A percentile compares a stretch with the other conserved stretches of the same genome.
These are phyloP conservation scores for Tagetes patula DNA, from an alignment of 129 eudicot species.

Conservation along the genomic window DNA sequence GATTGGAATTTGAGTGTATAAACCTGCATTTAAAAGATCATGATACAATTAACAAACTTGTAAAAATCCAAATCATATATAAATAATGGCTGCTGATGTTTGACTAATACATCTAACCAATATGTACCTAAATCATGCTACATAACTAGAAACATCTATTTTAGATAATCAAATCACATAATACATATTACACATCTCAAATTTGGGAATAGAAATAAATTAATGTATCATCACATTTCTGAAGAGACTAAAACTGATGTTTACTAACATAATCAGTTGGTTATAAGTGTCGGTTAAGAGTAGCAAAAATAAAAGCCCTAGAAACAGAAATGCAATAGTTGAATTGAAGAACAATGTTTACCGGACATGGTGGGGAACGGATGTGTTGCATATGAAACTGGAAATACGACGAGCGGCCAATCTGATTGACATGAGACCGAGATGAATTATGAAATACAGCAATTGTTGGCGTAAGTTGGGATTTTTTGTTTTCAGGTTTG, in stretches of 20 bases:
- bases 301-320: neutral
- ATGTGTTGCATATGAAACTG: neutral
- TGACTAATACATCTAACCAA: too few relatives aligned
- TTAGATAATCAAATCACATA: too few relatives aligned
- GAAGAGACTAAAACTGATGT: neutral
- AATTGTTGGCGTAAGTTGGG: neutral
- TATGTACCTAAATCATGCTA: too few relatives aligned
- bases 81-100: too few relatives aligned
- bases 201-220: neutral
- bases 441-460: neutral
- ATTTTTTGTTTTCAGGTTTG: neutral
- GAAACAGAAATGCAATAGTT: constrained; percentile 14
- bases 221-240: too few relatives aligned
- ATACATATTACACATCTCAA: neutral
- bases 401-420: constrained; percentile 9
- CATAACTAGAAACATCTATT: too few relatives aligned
- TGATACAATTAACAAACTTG: too few relatives aligned
- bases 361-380: constrained; percentile 22
- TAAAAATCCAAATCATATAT: too few relatives aligned
- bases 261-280: constrained; percentile 1
- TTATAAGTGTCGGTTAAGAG: neutral
- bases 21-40: neutral
- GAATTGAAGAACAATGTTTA: constrained; percentile 8
- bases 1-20: constrained; percentile 24
- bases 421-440: constrained; percentile 28